Conservation (phyloP, 768 basidiomycete genomes). For the Lactarius pseudohatsudake region DNA sequence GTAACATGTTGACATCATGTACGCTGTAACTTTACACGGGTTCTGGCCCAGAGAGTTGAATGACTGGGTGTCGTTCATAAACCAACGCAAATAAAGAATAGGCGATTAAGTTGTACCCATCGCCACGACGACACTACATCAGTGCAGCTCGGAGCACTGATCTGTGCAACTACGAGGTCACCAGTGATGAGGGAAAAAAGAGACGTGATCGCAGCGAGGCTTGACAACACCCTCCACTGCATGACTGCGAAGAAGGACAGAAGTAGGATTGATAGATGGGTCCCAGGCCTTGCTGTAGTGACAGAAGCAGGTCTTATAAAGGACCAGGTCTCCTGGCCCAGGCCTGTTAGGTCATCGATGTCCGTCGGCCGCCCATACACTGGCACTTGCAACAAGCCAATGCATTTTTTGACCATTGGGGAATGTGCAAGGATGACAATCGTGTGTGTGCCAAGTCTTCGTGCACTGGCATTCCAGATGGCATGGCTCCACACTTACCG, state of each 20-base stretch:
- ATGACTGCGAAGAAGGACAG: neutral
- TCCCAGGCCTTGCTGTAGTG: neutral
- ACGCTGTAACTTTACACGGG: neutral
- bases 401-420: no score
- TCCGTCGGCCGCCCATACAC: no score
- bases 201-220: neutral
- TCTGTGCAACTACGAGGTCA: neutral
- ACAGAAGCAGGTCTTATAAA: neutral
- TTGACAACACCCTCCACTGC: neutral
- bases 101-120: neutral
- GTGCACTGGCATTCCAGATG: no score
- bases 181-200: neutral
- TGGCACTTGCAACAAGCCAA: no score
- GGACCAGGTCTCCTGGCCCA: no score
- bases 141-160: neutral
- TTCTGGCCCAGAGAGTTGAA: neutral
- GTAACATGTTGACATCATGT: neutral
- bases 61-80: neutral
- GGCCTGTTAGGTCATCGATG: no score
- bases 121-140: neutral
- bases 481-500: no score
- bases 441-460: no score
- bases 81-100: neutral
- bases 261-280: no score
- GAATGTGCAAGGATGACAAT: no score